Evolutionary conservation across 768 basidiomycete species (phyloP), one percentile per base, ranked within the genome.

Genomic region (Leucogyrophana mollusca): DNA sequence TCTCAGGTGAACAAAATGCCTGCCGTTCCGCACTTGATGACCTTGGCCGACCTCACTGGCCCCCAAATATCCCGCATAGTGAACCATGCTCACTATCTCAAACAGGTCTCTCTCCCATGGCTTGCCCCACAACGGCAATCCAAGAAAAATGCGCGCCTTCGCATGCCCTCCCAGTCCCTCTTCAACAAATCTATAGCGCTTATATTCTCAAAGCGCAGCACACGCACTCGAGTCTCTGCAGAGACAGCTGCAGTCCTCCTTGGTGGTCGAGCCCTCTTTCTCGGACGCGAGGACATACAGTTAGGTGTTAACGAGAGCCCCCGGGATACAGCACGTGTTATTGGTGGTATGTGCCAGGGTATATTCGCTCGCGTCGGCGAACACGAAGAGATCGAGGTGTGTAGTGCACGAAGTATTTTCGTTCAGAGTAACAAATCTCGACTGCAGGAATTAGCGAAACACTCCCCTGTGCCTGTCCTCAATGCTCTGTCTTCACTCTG

Each of bases 291-390:
- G 2, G 96, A 98, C 61, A 94, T 97, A 44, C 96, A 99, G 56
- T 74, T 99, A 17, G 95, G 95, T 38, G 94, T 97, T 34, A 99
- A 96, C 66, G 96, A 99, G 76, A 80, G 74, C 22, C 63, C 82
- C 3, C 73, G 88, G 33, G 96, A 99, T 69, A 83, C 89, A 0
- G 87, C 91, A 10, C 77, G 85, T 20, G 91, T 99, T 9, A 82
- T 98, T 50, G 87, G 90, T 3, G 89, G 90, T 4, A 96, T 98
- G 94, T 90, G 87, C 47, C 85, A 97, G 66, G 96, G 94, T 11
- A 90, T 98, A 45, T 95, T 98, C 71, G 95, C 96, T 20, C 86
- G 96, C 37, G 94, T 99, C 3, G 93, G 92, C 4, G 87, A 80
- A 22, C 96, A 99, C 66, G 74, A 76, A 2, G 96, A 99, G 63